Evolutionary conservation across 1,284 basidiomycete species (phyloP).

Genomic region (Puccinia triticina): DNA sequence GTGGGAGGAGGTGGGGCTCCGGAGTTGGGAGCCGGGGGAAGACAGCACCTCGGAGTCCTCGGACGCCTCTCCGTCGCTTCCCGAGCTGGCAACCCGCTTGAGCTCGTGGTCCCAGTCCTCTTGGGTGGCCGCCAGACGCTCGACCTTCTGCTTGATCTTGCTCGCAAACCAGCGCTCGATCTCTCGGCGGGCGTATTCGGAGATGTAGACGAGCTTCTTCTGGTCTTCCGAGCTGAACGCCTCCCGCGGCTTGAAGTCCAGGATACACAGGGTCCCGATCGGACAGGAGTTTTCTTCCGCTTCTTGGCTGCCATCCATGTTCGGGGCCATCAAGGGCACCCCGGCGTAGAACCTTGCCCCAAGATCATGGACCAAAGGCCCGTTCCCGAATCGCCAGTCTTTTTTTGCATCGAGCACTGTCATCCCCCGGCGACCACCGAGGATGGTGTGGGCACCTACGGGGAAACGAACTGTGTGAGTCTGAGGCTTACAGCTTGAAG

Average conservation of each 20-base stretch:
- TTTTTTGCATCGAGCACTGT: conserved; percentile 39
- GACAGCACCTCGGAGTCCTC: not conserved
- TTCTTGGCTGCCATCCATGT: conserved; percentile 42
- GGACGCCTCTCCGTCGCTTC: not conserved
- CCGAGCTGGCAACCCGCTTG: not conserved
- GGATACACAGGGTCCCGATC: conserved; percentile 57
- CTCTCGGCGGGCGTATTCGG: conserved; percentile 53
- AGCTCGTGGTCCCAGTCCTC: conserved; percentile 16
- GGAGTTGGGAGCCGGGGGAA: not conserved
- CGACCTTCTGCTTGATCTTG: conserved; percentile 22
- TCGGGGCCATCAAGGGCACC: conserved; percentile 52
- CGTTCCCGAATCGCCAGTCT: conserved; percentile 43
- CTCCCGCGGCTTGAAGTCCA: conserved; percentile 55
- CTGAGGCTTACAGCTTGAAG: not conserved
- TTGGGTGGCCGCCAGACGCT: not conserved
- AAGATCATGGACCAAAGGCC: conserved; percentile 33
- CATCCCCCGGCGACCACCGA: conserved; percentile 40
- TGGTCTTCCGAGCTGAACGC: conserved; percentile 55
- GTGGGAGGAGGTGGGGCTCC: not conserved
- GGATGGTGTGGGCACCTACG: conserved; percentile 44
- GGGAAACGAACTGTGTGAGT: not conserved
- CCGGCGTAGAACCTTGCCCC: conserved; percentile 43
- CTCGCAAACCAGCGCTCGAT: conserved; percentile 54
- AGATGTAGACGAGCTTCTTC: conserved; percentile 54
- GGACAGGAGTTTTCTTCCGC: conserved; percentile 51